Evolutionary conservation across 2,329 filamentous ascomycete genomes (phyloP).

Genomic region (Claviceps sorghi): DNA sequence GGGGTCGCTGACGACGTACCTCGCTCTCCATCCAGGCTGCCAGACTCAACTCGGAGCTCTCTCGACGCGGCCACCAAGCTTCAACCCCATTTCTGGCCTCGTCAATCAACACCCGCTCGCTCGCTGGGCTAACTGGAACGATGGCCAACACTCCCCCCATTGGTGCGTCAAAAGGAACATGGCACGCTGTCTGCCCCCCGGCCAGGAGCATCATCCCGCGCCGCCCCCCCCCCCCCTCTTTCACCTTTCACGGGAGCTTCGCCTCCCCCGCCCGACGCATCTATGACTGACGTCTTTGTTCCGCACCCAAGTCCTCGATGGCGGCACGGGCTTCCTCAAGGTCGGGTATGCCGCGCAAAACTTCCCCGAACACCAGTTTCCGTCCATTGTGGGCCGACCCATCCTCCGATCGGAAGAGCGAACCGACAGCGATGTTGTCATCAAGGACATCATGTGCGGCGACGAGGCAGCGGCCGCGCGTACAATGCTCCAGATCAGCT

Average conservation of each 20-base stretch:
- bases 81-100: neutral
- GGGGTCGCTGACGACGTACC: conserved; percentile 6
- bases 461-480: conserved; percentile 92
- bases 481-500: conserved; percentile 96
- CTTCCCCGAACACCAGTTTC: conserved; percentile 97
- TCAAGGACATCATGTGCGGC: conserved; percentile 99
- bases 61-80: conserved; percentile 6
- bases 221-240: too few relatives aligned
- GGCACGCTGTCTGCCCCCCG: neutral
- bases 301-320: conserved; percentile 76
- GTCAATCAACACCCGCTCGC: neutral
- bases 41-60: neutral
- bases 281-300: conserved; percentile 1
- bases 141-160: conserved; percentile 41
- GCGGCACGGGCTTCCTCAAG: conserved; percentile 98
- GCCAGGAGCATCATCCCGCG: neutral
- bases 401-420: conserved; percentile 93
- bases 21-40: neutral
- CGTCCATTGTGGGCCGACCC: conserved; percentile 92
- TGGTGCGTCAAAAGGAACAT: conserved; percentile 24
- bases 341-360: conserved; percentile 98
- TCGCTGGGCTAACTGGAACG: conserved; percentile 15
- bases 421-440: conserved; percentile 46
- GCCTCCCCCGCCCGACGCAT: neutral
- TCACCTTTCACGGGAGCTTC: neutral